phyloP scores from a whole-genome alignment of 305 asterid species.

The Fraxinus ornus region DNA sequence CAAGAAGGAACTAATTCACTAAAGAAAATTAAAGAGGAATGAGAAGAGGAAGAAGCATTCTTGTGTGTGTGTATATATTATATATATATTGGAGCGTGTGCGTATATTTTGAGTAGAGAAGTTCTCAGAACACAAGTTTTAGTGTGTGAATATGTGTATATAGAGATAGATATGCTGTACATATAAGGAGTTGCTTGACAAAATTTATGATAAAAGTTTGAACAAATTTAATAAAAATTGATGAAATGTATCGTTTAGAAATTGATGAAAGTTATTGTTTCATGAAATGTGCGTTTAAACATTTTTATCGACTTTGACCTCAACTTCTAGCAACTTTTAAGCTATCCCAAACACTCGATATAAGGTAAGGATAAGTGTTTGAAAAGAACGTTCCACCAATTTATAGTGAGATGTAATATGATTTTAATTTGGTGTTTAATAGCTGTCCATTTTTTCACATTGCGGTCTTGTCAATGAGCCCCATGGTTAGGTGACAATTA shows the following conservation, averaged over 20 bases:
- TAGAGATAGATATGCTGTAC: neutral
- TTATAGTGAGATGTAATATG: constrained; percentile 28
- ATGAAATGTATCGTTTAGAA: too few relatives aligned
- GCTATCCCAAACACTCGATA: neutral
- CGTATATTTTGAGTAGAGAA: neutral
- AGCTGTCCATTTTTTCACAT: constrained; percentile 29
- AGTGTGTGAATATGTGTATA: constrained; percentile 10
- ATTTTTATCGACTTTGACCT: too few relatives aligned
- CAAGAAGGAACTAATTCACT: neutral
- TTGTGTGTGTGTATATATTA: too few relatives aligned
- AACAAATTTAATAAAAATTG: too few relatives aligned
- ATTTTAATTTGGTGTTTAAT: constrained; percentile 39
- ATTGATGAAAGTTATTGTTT: too few relatives aligned
- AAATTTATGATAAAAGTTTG: too few relatives aligned
- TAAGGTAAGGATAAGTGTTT: constrained; percentile 26
- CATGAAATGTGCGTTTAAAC: too few relatives aligned
- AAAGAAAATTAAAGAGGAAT: neutral
- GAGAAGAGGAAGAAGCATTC: neutral
- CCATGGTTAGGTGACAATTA: neutral
- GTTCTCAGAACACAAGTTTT: neutral
- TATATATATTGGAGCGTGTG: neutral
- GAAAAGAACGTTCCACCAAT: constrained; percentile 40
- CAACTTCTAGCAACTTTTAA: too few relatives aligned
- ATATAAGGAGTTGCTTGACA: neutral
- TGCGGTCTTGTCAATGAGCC: neutral